Evolutionary conservation across 345 rosid genomes (phyloP), one percentile per base, ranked within the genome.

Genomic region (Acer campestre): DNA sequence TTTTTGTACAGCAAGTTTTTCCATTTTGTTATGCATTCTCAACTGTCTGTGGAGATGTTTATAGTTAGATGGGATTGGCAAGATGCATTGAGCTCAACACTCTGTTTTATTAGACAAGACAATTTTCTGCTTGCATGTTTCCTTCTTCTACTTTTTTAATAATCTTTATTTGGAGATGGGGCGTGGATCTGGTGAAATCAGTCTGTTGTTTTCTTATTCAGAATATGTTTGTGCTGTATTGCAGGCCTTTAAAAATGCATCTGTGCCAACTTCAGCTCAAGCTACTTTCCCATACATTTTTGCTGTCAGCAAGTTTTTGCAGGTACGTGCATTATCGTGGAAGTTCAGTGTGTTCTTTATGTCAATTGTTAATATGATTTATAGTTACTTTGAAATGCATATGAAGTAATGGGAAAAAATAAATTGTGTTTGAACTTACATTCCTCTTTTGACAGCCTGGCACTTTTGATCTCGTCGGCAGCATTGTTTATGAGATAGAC

Each of bases 401-500:
- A 2, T 14, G 22, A 44, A 29, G 51, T 64, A 65, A 65, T 61
- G 23, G 64, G 35, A 31, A 53, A 65, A 53, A 51, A 2, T 11
- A 46, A 12, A 10, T 35, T 12, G 27, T 53, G 20, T 67, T 48
- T 61, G 23, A 75, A 35, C 78, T 73, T 44, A 65, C 20, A 22
- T 38, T 27, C 56, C 56, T 59, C 2, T 40, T 69, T 61, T 17
- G 80, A 78, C 87, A 94, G 99, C 86, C 97, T 29, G 98, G 98
- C 75, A 90, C 81, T 49, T 96, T 94, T 83, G 99, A 96, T 88
- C 91, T 96, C 11, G 98, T 92, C 75, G 99, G 95, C 42, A 86
- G 90, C 49, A 86, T 96, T 68, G 51, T 92, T 23, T 94, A 91
- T 62, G 94, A 94, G 80, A 86, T 96, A 58, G 93, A 92, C 82